Percentiles rank a stretch among this genome's conserved stretches.
phyloP scores from a whole-genome alignment of 176 grass and related monocot species.

The Rhipidocladum racemiflorum region DNA sequence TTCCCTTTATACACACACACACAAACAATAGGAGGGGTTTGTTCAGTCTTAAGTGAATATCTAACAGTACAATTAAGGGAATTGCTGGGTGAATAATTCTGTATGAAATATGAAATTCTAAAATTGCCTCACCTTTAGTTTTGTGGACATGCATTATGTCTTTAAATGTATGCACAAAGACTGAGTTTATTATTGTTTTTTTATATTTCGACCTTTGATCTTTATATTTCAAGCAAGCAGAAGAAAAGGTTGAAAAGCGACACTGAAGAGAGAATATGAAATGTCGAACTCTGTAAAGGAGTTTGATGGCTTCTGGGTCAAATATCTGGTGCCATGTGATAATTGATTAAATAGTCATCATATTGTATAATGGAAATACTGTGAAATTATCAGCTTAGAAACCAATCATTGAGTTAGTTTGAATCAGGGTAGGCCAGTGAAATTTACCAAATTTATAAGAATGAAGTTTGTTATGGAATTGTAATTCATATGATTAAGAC shows the following conservation, averaged over 20 bases:
- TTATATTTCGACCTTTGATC: neutral
- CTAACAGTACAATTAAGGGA: neutral
- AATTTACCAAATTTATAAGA: neutral
- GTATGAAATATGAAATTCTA: neutral
- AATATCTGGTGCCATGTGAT: neutral
- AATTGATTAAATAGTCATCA: constrained; percentile 4
- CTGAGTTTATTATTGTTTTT: too few relatives aligned
- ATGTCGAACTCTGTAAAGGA: neutral
- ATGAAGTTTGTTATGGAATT: constrained; percentile 9
- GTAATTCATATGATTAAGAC: constrained; percentile 13
- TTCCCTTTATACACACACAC: too few relatives aligned
- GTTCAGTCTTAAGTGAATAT: neutral
- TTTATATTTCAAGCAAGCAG: neutral
- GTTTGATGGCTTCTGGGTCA: neutral
- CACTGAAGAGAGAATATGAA: neutral
- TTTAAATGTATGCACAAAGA: neutral
- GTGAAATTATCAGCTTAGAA: constrained; percentile 1
- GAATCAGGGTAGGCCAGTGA: neutral
- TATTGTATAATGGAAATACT: neutral
- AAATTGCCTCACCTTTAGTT: neutral
- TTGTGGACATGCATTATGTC: neutral
- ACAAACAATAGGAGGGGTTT: neutral
- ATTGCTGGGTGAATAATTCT: neutral
- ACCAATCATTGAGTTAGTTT: neutral
- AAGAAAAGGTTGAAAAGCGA: neutral